phyloP scores from a whole-genome alignment of 208 protist species.

The Leishmania guyanensis region DNA sequence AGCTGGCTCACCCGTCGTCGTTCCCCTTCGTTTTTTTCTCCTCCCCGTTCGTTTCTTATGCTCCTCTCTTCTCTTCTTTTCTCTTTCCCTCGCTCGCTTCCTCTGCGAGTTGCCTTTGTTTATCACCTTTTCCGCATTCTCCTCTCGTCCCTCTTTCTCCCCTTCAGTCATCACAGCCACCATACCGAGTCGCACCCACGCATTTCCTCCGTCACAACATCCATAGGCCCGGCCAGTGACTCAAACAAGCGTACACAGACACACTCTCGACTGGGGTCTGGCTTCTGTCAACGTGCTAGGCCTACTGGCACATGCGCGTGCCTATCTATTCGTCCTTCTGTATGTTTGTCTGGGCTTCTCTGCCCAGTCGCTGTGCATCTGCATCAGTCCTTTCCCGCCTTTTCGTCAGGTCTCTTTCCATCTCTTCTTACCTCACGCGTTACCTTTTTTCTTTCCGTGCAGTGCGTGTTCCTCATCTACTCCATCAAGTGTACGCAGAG shows the following conservation, averaged over 20 bases:
- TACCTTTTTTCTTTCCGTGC: background rate
- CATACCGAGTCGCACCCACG: background rate
- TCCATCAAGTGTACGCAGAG: background rate
- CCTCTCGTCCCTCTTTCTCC: background rate
- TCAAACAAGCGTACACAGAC: too few species aligned
- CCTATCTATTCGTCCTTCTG: background rate
- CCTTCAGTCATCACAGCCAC: background rate
- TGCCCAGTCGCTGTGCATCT: background rate
- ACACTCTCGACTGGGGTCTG: background rate
- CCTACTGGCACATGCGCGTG: background rate
- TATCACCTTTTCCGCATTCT: background rate
- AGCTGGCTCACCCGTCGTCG: background rate
- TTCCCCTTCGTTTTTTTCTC: background rate
- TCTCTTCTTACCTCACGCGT: background rate
- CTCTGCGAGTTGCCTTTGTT: background rate
- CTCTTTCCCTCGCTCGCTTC: background rate
- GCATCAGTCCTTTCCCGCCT: background rate
- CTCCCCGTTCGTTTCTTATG: background rate
- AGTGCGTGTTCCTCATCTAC: background rate
- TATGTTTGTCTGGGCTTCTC: background rate
- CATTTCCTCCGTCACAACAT: background rate
- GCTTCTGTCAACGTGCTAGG: background rate
- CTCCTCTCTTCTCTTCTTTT: background rate
- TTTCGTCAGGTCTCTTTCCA: background rate
- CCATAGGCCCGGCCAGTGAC: background rate